Base-by-base conservation (phyloP, 139 green algal genomes). In the Dunaliella primolecta region DNA sequence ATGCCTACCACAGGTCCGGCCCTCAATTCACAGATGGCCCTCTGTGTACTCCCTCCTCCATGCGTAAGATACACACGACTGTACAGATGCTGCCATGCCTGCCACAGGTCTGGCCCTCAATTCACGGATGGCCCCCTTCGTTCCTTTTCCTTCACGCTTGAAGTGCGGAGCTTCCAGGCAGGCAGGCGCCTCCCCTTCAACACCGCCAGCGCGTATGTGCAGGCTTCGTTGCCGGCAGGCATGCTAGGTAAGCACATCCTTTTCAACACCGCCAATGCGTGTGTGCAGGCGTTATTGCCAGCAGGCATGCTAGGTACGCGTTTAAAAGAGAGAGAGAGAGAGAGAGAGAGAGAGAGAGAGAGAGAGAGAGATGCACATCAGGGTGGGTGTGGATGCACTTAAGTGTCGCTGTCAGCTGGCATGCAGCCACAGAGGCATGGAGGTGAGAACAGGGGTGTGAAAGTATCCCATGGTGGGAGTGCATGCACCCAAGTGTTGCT, bases 161-260 rank as follows among this genome's bases (percentile, higher is more conserved):
- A 94, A 78, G 46, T 94, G 30, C 88, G 89, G 0, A 91, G 79
- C 81, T 91, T 93, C 38, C 83, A 91, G 74, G 86, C 87, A 36
- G 78, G 78, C 32, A 84, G 85, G 33, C 81, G 86, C 34, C 85
- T 94, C 85, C 91, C 91, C 15, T 33, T 94, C 35, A 90, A 86
- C 55, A 76, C 88, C 72, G 89, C 87, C 21, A 84, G 23, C 36
- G 84, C 86, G 0, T 92, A 91, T 30, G 80, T 92, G 31, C 83
- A 87, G 30, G 89, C 86, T 2, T 76, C 87, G 7, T 71, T 93
- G 20, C 91, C 91, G 20, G 21, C 72, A 23, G 89, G 91, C 38
- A 36, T 93, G 3, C 81, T 89, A 56, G 86, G 89, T 92, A 38
- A 24, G 87, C 20, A 79, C 74, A 31, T 31, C 74, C 74, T 27